Conservation (phyloP, 2,329 filamentous ascomycete genomes). For the Endothia cerciana region DNA sequence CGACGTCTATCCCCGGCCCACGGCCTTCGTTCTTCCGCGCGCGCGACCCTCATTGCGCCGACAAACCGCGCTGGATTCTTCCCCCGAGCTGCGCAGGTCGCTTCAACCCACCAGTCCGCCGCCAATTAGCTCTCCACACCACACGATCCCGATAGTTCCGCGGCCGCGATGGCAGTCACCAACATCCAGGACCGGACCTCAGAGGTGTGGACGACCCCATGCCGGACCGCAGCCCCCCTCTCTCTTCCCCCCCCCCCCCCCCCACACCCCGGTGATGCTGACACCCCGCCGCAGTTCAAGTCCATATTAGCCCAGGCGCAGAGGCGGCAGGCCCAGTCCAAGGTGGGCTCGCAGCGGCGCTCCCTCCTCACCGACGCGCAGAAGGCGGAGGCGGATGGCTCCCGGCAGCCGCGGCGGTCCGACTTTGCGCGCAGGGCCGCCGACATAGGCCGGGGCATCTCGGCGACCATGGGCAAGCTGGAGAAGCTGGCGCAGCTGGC, state of each 20-base stretch:
- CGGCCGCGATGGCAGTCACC: slow-evolving; percentile 59
- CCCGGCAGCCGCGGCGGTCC: slow-evolving; percentile 64
- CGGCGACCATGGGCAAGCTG: slow-evolving; percentile 90
- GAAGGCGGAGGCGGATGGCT: slow-evolving; percentile 62
- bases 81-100: slow-evolving; percentile 26
- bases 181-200: slow-evolving; percentile 96
- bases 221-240: background rate
- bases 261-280: background rate
- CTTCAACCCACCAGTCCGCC: background rate
- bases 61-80: background rate
- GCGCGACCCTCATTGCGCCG: background rate
- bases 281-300: slow-evolving; percentile 61
- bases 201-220: slow-evolving; percentile 50
- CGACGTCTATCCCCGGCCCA: background rate
- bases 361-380: slow-evolving; percentile 77
- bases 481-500: slow-evolving; percentile 92
- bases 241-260: background rate
- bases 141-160: background rate
- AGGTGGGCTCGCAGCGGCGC: slow-evolving; percentile 78
- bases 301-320: slow-evolving; percentile 87
- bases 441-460: slow-evolving; percentile 89
- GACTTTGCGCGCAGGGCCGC: slow-evolving; percentile 93
- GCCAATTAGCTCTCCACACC: background rate
- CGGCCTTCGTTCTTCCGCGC: background rate
- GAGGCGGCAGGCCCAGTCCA: slow-evolving; percentile 74